phyloP scores from a whole-genome alignment of 192 early-diverging fungal species.

The Pilaira anomala region DNA sequence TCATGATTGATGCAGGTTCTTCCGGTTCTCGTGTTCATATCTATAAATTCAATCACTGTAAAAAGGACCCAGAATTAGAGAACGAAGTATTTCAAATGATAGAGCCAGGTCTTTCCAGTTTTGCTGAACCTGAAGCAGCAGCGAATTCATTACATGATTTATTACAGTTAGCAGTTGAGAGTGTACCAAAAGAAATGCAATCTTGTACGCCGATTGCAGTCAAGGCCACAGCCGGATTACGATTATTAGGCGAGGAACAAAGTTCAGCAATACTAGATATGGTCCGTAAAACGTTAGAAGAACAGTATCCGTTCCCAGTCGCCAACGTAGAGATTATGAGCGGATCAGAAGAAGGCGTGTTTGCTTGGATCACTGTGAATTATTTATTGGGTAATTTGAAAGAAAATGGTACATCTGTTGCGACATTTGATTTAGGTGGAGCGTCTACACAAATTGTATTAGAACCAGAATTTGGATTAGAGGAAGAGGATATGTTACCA shows the following conservation, averaged over 20 bases:
- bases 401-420: constrained; percentile 60
- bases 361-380: constrained; percentile 98
- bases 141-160: constrained; percentile 79
- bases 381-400: constrained; percentile 68
- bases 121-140: constrained; percentile 63
- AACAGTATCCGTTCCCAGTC: constrained; percentile 80
- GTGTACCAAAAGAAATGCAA: constrained; percentile 57
- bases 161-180: constrained; percentile 69
- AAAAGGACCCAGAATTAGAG: constrained; percentile 76
- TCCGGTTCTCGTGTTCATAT: constrained; percentile 97
- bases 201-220: constrained; percentile 88
- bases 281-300: constrained; percentile 63
- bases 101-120: constrained; percentile 82
- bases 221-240: constrained; percentile 94
- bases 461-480: constrained; percentile 74
- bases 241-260: constrained; percentile 70
- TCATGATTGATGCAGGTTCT: constrained; percentile 96
- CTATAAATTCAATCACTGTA: constrained; percentile 95
- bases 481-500: constrained; percentile 39
- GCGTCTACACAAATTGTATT: constrained; percentile 98
- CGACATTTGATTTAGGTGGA: constrained; percentile 94
- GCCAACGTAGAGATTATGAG: constrained; percentile 87
- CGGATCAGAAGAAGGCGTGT: constrained; percentile 96
- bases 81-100: constrained; percentile 84
- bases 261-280: constrained; percentile 72